Percentiles rank a stretch among this genome's conserved stretches.
phyloP scores from a whole-genome alignment of 2,329 filamentous ascomycete species.

The Fusarium sp. region DNA sequence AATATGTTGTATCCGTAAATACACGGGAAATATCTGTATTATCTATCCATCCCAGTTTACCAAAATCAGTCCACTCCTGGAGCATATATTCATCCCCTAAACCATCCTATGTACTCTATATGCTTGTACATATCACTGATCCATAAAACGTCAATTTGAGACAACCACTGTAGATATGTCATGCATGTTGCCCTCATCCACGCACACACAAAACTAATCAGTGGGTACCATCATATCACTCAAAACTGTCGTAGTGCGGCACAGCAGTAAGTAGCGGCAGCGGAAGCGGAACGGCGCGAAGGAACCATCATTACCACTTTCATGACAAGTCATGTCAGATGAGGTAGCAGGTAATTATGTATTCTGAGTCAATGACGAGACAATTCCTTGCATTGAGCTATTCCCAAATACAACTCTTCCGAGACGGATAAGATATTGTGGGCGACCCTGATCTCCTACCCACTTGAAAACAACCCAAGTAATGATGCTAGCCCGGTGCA shows the following conservation, averaged over 20 bases:
- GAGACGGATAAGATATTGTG: neutral
- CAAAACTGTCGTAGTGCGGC: conserved; percentile 20
- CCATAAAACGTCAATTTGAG: neutral
- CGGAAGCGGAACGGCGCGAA: conserved; percentile 33
- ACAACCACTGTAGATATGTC: neutral
- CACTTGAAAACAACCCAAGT: conserved; percentile 3
- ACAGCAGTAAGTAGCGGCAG: conserved; percentile 10
- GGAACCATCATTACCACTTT: conserved; percentile 2
- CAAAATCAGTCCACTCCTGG: neutral
- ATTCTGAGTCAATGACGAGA: conserved; percentile 9
- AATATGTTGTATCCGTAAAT: no score
- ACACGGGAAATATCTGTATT: neutral
- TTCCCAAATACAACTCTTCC: neutral
- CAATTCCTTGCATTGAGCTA: conserved; percentile 5
- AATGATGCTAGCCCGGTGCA: conserved; percentile 15
- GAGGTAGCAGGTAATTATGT: no score
- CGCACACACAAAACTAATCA: neutral
- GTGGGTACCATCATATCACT: neutral
- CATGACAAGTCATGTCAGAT: neutral
- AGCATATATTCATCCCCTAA: no score
- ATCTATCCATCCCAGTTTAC: neutral
- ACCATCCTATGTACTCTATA: no score
- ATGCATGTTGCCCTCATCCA: conserved; percentile 2
- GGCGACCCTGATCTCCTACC: neutral
- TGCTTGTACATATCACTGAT: no score